Base-by-base conservation (phyloP, 371 early-diverging fungal species). In the Vairimorpha apis region DNA sequence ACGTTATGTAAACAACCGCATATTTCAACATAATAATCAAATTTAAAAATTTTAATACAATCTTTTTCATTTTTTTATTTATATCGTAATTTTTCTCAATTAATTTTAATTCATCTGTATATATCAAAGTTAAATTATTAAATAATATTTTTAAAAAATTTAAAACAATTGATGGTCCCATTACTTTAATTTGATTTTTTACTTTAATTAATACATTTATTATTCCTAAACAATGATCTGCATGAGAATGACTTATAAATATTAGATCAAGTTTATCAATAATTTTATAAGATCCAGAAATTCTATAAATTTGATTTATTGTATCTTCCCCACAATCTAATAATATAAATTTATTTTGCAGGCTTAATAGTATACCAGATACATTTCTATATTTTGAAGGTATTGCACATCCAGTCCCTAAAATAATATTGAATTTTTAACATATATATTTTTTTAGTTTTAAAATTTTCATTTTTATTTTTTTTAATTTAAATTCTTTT, bases 271-370 rank as follows among this genome's bases (percentile, higher is more conserved):
- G 65, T 71, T 68, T 79, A 49, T 43, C 59, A 37, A 70, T 81
- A n/a, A 64, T 47, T 21, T 64, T 30, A 35, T 30, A 35, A 27
- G 45, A 59, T 23, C 89, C 92, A 75, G 90, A 88, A 38, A 86
- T 84, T 29, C 97, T 87, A 76, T 87, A 85, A 76, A 98, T 86
- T 79, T 94, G 94, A 2, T 91, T 90, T 27, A 86, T 85, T 0
- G 96, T 94, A n/a, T 93, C 93, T 82, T 99, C 99, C 14, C 99
- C 99, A 56, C 87, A 89, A 83, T 99, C 99, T 41, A 98, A 79
- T 43, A 99, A 83, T 23, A 85, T 25, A 16, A 45, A 23, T 18
- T 14, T 37, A 10, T 69, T 30, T 16, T 47, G 14, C 0, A 51
- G 70, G 21, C 69, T 56, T 47, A 65, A 55, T 2, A 87, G 53